Percentiles rank a stretch among this genome's conserved stretches.
Conservation (phyloP, 2,329 filamentous ascomycete species). For the Parasarocladium wereldwijsianum region DNA sequence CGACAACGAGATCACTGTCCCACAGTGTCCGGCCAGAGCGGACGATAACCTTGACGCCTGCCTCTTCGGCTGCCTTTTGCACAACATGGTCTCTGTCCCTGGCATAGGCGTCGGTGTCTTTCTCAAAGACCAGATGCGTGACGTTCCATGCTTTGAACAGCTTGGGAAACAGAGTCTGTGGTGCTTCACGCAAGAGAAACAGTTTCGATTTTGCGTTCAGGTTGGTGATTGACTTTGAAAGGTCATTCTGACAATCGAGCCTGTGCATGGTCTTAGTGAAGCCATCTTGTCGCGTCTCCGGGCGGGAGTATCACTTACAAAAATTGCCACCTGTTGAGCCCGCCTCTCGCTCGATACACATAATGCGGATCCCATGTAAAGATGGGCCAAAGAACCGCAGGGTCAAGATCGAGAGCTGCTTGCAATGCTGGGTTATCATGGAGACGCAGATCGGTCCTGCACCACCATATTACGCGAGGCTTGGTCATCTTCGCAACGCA, state of each 20-base stretch:
- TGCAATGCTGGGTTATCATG: slow-evolving; percentile 64
- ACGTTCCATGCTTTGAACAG: slow-evolving; percentile 60
- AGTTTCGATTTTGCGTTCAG: slow-evolving; percentile 59
- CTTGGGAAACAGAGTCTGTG: slow-evolving; percentile 56
- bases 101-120: slow-evolving; percentile 62
- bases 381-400: slow-evolving; percentile 55
- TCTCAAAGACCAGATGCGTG: slow-evolving; percentile 66
- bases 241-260: slow-evolving; percentile 58
- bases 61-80: slow-evolving; percentile 40
- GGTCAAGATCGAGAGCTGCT: slow-evolving; percentile 55
- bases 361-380: slow-evolving; percentile 77
- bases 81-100: slow-evolving; percentile 48
- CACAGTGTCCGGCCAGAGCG: slow-evolving; percentile 54
- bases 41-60: slow-evolving; percentile 54
- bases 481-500: slow-evolving; percentile 16
- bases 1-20: slow-evolving; percentile 56
- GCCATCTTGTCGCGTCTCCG: neutral
- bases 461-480: slow-evolving; percentile 55
- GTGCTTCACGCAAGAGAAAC: slow-evolving; percentile 56
- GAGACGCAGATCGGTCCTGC: slow-evolving; percentile 61
- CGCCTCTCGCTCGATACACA: slow-evolving; percentile 56
- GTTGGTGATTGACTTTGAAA: slow-evolving; percentile 50
- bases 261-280: slow-evolving; percentile 17
- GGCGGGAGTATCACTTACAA: slow-evolving; percentile 24
- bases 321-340: slow-evolving; percentile 62